Conservation (phyloP, 352 stramenopile species). For the Elongisporangium prolatum region DNA sequence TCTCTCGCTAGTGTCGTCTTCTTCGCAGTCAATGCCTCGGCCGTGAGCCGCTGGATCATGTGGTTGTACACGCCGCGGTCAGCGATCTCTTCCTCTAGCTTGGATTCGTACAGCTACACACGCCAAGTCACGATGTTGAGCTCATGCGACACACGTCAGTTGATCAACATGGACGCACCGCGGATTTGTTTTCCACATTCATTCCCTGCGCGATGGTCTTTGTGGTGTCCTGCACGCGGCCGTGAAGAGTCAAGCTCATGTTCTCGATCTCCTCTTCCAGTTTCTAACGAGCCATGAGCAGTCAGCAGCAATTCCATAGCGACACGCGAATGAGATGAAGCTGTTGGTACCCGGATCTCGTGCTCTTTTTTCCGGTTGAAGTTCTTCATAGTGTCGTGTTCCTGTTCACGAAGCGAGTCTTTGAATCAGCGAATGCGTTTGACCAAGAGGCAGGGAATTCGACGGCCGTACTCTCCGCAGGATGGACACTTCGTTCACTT, state of each 20-base stretch:
- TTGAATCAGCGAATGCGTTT: neutral
- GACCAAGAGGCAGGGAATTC: neutral
- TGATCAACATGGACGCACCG: conserved; percentile 21
- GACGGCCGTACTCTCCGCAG: conserved; percentile 42
- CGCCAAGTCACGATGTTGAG: conserved; percentile 1
- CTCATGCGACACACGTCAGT: too few species aligned
- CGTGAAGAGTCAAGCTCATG: conserved; percentile 62
- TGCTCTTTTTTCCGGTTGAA: conserved; percentile 62
- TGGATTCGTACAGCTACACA: conserved; percentile 67
- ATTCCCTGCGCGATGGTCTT: conserved; percentile 56
- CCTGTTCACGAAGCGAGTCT: conserved; percentile 17
- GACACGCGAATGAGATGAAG: neutral
- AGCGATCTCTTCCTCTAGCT: conserved; percentile 65
- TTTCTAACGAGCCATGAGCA: conserved; percentile 22
- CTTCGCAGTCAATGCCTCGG: conserved; percentile 55
- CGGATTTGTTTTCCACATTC: conserved; percentile 74
- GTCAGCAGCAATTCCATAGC: neutral
- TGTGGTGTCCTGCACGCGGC: conserved; percentile 46
- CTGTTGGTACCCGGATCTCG: conserved; percentile 45
- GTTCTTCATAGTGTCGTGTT: conserved; percentile 63
- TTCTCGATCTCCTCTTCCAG: conserved; percentile 77
- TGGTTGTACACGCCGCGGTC: conserved; percentile 77
- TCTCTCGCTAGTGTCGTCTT: conserved; percentile 64
- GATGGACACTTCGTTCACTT: conserved; percentile 68
- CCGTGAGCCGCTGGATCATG: conserved; percentile 73